Base-by-base conservation (phyloP, 345 rosid species). In the Trapa bicornis region DNA sequence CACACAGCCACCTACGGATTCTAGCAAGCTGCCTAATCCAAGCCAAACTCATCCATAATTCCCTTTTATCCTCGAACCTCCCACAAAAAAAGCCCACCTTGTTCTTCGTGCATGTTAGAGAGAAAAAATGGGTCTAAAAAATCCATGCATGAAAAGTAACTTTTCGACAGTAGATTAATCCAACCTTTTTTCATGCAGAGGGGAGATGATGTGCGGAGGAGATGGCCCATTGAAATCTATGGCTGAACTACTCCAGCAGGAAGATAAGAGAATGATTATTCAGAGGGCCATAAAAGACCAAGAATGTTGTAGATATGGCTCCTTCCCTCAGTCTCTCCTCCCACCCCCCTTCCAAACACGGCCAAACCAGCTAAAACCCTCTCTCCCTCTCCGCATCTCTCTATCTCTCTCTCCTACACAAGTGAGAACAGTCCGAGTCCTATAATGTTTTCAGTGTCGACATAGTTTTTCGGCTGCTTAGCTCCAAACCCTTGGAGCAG, bases 401-500 rank as follows among this genome's bases (percentile, higher is more conserved):
- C 37, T 57, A 12, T 32, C 38, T 33, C 63, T 35, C 38, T 35
- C 56, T 54, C 35, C 29, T 54, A 0, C 22, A 35, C 6, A 6
- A 54, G 43, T 41, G 43, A 41, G 60, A 54, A 54, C 60, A 54
- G 60, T 54, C 60, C 60, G 60, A 54, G n/a, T 54, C 60, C 60
- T 54, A 58, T 32, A 58, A 58, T 58, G 63, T 33, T 58, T 33
- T 29, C 38, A 58, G 63, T 58, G 63, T 58, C 63, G 48, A 45
- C 38, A 43, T 42, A 41, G 47, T 47, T 65, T 48, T 65, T 43
- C 67, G 67, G 67, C 67, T 41, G 33, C 67, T n/a, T 65, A 65
- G 53, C 67, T 41, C 52, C 50, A 65, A 43, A 41, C 35, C 50
- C 50, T 8, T 37, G 32, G 47, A 64, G 47, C 53, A 65, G 50